Evolutionary conservation across 306 rosid species (phyloP).

Genomic region (Fagus sylvatica): DNA sequence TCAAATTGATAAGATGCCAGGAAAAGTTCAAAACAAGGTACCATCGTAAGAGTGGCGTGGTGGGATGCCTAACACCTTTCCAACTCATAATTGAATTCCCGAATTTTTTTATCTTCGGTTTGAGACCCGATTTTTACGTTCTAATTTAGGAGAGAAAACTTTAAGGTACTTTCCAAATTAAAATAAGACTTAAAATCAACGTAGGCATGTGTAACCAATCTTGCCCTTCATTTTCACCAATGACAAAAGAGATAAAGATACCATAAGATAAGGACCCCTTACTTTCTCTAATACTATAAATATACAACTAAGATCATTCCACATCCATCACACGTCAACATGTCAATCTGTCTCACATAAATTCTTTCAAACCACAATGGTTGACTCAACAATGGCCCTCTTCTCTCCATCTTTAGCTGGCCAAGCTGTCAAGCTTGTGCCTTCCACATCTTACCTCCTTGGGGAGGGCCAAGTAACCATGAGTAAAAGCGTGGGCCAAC

Average conservation of each 20-base stretch:
- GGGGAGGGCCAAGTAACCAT: conserved; percentile 31
- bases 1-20: too few species aligned
- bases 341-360: neutral
- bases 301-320: neutral
- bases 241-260: conserved; percentile 27
- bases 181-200: too few species aligned
- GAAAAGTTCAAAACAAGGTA: too few species aligned
- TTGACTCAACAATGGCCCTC: conserved; percentile 36
- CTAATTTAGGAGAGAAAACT: too few species aligned
- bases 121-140: too few species aligned
- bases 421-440: conserved; percentile 27
- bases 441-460: conserved; percentile 23
- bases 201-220: neutral
- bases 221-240: conserved; percentile 22
- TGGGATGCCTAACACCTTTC: too few species aligned
- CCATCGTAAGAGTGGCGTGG: too few species aligned
- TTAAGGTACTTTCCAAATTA: too few species aligned
- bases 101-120: too few species aligned
- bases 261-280: conserved; percentile 21
- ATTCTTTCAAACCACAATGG: conserved; percentile 7
- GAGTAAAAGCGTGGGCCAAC: conserved; percentile 19
- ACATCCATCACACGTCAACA: neutral
- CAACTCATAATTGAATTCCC: too few species aligned
- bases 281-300: neutral
- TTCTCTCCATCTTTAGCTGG: conserved; percentile 38